Conservation (phyloP, 352 stramenopile species). For the Phytophthora melonis region DNA sequence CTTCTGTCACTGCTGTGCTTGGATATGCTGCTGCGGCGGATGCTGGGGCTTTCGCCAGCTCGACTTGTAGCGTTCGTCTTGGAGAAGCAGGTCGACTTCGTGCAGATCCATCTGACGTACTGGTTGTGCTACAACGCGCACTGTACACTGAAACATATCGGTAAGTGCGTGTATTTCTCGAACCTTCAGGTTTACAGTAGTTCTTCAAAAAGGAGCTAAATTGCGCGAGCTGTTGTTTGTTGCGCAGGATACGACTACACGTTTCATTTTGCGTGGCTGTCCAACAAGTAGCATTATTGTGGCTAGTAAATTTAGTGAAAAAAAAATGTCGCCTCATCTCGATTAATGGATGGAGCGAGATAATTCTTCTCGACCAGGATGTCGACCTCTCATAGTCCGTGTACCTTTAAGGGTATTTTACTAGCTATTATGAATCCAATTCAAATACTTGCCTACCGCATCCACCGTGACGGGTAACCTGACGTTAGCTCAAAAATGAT, state of each 20-base stretch:
- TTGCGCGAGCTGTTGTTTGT: too few species aligned
- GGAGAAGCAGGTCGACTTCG: slow-evolving; percentile 22
- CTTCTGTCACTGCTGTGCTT: slow-evolving; percentile 14
- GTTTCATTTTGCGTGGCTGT: slow-evolving; percentile 14
- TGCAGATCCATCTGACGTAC: slow-evolving; percentile 39
- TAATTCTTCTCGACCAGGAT: too few species aligned
- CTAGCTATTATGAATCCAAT: too few species aligned
- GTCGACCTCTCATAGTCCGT: too few species aligned
- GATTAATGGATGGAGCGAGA: too few species aligned
- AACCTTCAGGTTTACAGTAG: too few species aligned
- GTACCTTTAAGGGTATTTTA: too few species aligned
- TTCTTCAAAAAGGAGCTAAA: background rate
- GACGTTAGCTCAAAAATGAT: too few species aligned
- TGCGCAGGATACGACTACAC: slow-evolving; percentile 19
- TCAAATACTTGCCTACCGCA: too few species aligned
- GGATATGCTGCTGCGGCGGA: background rate
- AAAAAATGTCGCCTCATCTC: too few species aligned
- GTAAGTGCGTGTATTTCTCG: background rate
- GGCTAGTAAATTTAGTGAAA: too few species aligned
- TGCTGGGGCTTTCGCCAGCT: slow-evolving; percentile 14
- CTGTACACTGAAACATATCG: background rate
- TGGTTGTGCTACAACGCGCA: slow-evolving; percentile 46
- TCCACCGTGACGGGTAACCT: too few species aligned
- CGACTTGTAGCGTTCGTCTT: slow-evolving; percentile 49
- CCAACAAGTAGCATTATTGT: background rate